phyloP scores from a whole-genome alignment of 257 asterid species.

The Fraxinus quadrangulata region DNA sequence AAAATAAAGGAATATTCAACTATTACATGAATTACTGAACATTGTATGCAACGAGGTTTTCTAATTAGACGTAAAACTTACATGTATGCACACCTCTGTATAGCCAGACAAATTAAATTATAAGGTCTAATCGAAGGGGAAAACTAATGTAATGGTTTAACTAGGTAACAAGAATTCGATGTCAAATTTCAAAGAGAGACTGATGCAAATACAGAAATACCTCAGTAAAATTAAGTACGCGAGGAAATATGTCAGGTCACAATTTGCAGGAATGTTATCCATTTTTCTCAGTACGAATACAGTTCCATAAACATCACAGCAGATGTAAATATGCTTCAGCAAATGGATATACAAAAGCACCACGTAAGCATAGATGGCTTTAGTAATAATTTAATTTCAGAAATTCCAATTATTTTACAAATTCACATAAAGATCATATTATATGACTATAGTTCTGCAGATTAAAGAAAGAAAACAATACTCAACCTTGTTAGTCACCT shows the following conservation, averaged over 20 bases:
- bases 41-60: neutral
- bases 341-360: neutral
- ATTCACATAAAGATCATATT: neutral
- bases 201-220: neutral
- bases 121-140: neutral
- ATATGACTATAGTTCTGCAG: neutral
- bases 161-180: neutral
- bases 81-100: neutral
- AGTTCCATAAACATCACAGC: neutral
- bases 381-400: neutral
- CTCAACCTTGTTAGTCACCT: neutral
- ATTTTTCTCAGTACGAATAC: neutral
- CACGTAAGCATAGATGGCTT: neutral
- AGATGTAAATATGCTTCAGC: neutral
- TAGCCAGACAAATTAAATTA: neutral
- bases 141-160: neutral
- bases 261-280: no score
- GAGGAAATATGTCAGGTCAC: neutral
- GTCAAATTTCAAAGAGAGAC: neutral
- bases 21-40: neutral
- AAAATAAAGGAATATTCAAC: neutral
- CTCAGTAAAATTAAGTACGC: neutral
- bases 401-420: neutral
- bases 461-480: neutral
- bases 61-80: neutral